Evolutionary conservation across 208 protist genomes (phyloP).

Genomic region (Borovskyia barvae): DNA sequence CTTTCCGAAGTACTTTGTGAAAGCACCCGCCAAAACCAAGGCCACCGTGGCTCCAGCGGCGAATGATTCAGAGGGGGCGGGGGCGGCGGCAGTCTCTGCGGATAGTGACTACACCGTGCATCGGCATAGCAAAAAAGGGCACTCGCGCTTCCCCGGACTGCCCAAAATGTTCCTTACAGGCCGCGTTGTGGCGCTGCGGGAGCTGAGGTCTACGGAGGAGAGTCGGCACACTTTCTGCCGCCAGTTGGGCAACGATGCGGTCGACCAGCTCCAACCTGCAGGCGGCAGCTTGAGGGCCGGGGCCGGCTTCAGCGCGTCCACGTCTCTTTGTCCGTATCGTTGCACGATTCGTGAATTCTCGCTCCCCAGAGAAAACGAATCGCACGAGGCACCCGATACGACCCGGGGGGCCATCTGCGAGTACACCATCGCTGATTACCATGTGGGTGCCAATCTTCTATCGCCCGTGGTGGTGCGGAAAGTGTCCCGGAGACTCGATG

Average conservation of each 20-base stretch:
- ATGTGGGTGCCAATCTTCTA: background rate
- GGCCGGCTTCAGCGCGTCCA: too few species aligned
- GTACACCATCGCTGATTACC: conserved; percentile 7
- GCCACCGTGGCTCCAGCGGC: background rate
- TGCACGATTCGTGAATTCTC: too few species aligned
- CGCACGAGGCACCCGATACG: too few species aligned
- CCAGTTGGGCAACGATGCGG: too few species aligned
- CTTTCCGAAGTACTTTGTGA: conserved; percentile 24
- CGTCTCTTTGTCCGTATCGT: too few species aligned
- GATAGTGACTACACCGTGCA: background rate
- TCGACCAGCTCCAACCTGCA: too few species aligned
- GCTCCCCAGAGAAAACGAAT: too few species aligned
- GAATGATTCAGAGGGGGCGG: background rate
- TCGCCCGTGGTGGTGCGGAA: conserved; percentile 13
- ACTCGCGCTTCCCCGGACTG: conserved; percentile 3
- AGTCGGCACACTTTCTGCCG: conserved; percentile 5
- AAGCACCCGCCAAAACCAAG: background rate
- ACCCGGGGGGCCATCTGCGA: too few species aligned
- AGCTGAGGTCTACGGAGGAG: background rate
- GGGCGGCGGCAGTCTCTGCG: too few species aligned
- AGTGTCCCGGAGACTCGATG: too few species aligned
- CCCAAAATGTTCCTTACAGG: conserved; percentile 35
- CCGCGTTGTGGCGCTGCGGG: conserved; percentile 17
- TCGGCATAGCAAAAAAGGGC: background rate
- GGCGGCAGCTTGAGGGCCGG: too few species aligned